These are phyloP conservation scores for Pseudomassariella vexata DNA, from an alignment of 2,329 filamentous ascomycete genomes.

Conservation along the genomic window DNA sequence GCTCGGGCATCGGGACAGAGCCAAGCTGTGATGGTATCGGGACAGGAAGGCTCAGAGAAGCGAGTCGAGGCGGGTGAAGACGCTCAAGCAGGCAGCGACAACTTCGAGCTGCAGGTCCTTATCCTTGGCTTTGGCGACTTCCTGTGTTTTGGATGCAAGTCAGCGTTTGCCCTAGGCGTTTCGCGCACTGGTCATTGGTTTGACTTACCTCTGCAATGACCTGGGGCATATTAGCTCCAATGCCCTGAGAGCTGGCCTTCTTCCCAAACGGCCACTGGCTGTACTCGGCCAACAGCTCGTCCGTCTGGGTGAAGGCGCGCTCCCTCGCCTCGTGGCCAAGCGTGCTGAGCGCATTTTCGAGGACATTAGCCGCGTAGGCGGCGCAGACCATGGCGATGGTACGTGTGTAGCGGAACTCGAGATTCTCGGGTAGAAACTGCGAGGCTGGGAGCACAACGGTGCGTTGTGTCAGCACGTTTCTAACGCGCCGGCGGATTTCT, in stretches of 20 bases:
- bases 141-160: conserved; percentile 38
- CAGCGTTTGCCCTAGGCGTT: too few relatives aligned
- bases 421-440: conserved; percentile 87
- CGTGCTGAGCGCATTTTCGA: conserved; percentile 94
- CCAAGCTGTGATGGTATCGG: conserved; percentile 4
- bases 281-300: conserved; percentile 88
- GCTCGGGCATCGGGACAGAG: not conserved
- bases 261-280: conserved; percentile 95
- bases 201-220: conserved; percentile 67
- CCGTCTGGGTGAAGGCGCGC: conserved; percentile 91
- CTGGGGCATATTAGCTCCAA: conserved; percentile 88
- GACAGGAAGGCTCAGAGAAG: conserved; percentile 61
- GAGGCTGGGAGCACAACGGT: conserved; percentile 84
- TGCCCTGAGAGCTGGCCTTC: conserved; percentile 72
- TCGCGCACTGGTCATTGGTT: too few relatives aligned
- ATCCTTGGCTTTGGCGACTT: conserved; percentile 80
- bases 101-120: conserved; percentile 96
- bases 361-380: conserved; percentile 93
- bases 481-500: conserved; percentile 87
- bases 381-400: conserved; percentile 97
- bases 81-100: conserved; percentile 90
- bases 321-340: conserved; percentile 92
- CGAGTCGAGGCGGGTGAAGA: conserved; percentile 96
- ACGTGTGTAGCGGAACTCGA: conserved; percentile 88
- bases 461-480: conserved; percentile 86